phyloP scores from a whole-genome alignment of 768 basidiomycete species.

The Gymnopilus dilepis region DNA sequence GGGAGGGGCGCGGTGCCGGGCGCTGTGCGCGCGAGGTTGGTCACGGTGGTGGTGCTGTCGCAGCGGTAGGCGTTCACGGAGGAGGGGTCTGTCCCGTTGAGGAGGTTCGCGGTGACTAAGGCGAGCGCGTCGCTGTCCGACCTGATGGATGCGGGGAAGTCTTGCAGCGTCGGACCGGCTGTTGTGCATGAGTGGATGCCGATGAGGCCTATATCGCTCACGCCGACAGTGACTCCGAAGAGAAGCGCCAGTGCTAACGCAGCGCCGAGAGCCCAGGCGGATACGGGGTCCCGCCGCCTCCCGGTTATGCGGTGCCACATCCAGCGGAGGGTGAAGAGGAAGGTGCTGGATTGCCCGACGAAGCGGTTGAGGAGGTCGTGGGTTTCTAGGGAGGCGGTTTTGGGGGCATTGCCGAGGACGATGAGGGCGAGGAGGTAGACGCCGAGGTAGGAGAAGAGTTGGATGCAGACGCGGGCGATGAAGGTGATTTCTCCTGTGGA shows the following conservation, averaged over 20 bases:
- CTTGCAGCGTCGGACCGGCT: constrained; percentile 16
- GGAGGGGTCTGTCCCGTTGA: neutral
- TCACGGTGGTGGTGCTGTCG: neutral
- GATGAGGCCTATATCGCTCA: neutral
- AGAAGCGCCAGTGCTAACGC: neutral
- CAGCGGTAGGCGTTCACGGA: neutral
- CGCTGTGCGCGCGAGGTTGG: too few species aligned
- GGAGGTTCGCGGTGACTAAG: neutral
- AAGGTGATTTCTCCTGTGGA: constrained; percentile 31
- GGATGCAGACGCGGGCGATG: constrained; percentile 28
- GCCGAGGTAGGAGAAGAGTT: constrained; percentile 27
- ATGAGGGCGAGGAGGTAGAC: constrained; percentile 23
- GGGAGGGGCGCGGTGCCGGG: too few species aligned
- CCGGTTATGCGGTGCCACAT: neutral
- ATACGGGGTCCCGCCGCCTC: neutral
- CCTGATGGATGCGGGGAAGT: constrained; percentile 24
- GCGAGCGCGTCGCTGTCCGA: constrained; percentile 17
- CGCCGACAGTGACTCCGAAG: neutral
- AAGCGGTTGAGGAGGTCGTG: constrained; percentile 28
- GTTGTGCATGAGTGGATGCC: constrained; percentile 7
- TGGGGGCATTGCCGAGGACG: constrained; percentile 25
- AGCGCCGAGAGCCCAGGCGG: neutral
- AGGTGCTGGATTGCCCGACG: constrained; percentile 20
- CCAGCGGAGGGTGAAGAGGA: neutral
- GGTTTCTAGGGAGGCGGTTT: constrained; percentile 24